Base-by-base conservation (phyloP, 2,329 filamentous ascomycete species). In the Hypoxylon sp. region DNA sequence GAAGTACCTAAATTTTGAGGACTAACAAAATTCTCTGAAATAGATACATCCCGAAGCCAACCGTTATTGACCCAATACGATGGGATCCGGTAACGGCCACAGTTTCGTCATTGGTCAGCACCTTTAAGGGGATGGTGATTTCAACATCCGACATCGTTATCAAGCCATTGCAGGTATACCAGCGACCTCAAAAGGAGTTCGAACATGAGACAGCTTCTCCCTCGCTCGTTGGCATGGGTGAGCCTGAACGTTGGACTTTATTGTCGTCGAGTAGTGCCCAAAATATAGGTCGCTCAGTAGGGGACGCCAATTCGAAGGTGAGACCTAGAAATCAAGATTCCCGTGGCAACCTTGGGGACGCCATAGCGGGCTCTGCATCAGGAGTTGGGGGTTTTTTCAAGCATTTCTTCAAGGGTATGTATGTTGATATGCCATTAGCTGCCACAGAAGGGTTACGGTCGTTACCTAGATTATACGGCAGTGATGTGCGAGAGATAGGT, bases 361-460 rank as follows among this genome's bases (percentile, higher is more conserved):
- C 59, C 7, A 8, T 61, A 4, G 61, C 53, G 1, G 66, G 63
- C 8, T 71, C 61, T 11, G 66, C 57, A 17, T 62, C 49, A 44
- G 67, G 46, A 30, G 61, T 64, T 48, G 58, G 57, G 6, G 46
- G 61, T 2, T 55, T 66, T 69, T 35, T 20, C 20, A 63, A 63
- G 22, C 30, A 55, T 48, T 63, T 61, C 33, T 66, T 59, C 53
- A 66, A 55, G 77, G 75, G 74, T 33, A 71, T 83, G 8, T 82
- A 84, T 0, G 80, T 87, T 74, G 81, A 85, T 57, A 71, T 88
- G 42, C 82, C 82, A 2, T 77, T 86, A 37, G 85, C 84, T 20
- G 70, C 85, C 0, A 81, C 85, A 0, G 84, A 87, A 68, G 86
- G 86, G 4, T 83, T 87, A 61, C 85, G 86, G 66, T 85, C 84